Conservation (phyloP, 2,329 filamentous ascomycete genomes). For the Exophiala mesophila region DNA sequence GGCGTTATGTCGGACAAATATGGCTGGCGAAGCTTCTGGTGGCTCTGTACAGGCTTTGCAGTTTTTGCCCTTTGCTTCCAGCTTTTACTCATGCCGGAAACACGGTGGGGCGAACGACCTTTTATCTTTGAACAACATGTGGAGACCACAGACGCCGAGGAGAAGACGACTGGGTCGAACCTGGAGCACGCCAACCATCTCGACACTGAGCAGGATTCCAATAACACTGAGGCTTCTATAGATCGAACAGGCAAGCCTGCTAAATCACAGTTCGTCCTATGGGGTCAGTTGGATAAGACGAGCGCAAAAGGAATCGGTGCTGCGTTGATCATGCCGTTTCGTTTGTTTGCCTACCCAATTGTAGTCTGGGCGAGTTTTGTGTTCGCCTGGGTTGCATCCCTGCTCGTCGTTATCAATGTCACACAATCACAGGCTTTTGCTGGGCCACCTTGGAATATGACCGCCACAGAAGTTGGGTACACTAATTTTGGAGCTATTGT, state of each 20-base stretch:
- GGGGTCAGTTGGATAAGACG: conserved; percentile 8
- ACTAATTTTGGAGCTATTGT: conserved; percentile 46
- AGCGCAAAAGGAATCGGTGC: conserved; percentile 1
- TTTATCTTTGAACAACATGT: no score
- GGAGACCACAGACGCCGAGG: no score
- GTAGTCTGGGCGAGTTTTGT: conserved; percentile 36
- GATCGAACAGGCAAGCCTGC: conserved; percentile 32
- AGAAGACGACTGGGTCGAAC: no score
- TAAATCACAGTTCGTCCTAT: conserved; percentile 29
- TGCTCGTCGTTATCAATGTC: conserved; percentile 48
- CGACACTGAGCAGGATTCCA: no score
- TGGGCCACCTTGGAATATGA: conserved; percentile 44
- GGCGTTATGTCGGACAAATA: conserved; percentile 38
- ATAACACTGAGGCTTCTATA: no score
- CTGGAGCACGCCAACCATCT: no score
- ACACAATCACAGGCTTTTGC: conserved; percentile 46
- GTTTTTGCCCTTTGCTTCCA: conserved; percentile 38
- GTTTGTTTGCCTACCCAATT: conserved; percentile 44
- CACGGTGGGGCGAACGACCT: conserved; percentile 32
- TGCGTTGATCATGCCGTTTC: conserved; percentile 32
- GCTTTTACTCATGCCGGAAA: conserved; percentile 40
- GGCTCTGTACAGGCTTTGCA: conserved; percentile 39
- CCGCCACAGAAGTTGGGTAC: conserved; percentile 43
- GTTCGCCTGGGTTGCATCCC: conserved; percentile 34
- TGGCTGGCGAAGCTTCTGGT: conserved; percentile 46